Evolutionary conservation across 768 basidiomycete genomes (phyloP).

Genomic region (Lepiota venenata): DNA sequence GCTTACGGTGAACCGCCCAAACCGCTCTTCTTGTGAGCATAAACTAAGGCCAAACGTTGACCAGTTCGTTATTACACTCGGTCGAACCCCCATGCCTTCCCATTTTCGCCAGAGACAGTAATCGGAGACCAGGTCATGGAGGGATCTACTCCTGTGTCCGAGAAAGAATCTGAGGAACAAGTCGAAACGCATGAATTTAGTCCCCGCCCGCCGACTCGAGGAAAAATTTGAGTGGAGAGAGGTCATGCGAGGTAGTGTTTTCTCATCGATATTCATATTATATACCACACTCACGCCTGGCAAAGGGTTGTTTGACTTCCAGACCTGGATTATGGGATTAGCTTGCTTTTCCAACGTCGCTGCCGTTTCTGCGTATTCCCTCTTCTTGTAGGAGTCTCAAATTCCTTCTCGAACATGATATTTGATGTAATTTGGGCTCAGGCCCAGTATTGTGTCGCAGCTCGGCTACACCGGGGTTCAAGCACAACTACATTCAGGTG

Average conservation of each 20-base stretch:
- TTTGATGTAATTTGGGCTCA: not conserved
- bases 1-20: slow-evolving; percentile 28
- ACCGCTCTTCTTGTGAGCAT: slow-evolving; percentile 17
- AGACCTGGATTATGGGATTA: slow-evolving; percentile 8
- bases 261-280: too few relatives aligned
- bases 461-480: slow-evolving; percentile 24
- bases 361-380: slow-evolving; percentile 24
- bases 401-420: not conserved
- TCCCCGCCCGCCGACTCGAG: not conserved
- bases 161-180: not conserved
- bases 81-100: slow-evolving; percentile 25
- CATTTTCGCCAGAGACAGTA: not conserved
- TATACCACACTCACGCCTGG: not conserved
- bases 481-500: slow-evolving; percentile 19
- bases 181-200: not conserved
- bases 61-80: not conserved
- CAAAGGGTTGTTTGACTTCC: slow-evolving; percentile 4
- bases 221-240: slow-evolving; percentile 9
- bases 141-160: not conserved
- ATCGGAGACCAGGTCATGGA: not conserved
- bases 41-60: not conserved
- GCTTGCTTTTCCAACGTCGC: not conserved
- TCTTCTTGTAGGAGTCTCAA: slow-evolving; percentile 19
- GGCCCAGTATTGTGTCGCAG: slow-evolving; percentile 25
- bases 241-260: slow-evolving; percentile 2